These are phyloP conservation scores for Gentiana straminea DNA, from an alignment of 257 asterid species.

Conservation along the genomic window DNA sequence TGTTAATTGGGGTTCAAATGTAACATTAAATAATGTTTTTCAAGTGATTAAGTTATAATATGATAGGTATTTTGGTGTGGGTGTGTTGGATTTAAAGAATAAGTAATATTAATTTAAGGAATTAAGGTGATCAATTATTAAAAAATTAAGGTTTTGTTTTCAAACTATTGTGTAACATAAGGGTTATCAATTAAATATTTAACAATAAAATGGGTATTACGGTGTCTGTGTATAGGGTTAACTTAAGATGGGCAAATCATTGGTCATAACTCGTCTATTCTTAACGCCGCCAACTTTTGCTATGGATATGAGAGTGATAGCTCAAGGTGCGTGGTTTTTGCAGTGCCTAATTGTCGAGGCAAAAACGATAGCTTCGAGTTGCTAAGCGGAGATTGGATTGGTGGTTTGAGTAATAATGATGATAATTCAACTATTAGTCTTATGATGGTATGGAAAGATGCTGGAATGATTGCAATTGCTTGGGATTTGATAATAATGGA, in stretches of 20 bases:
- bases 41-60: too few relatives aligned
- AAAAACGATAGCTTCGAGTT: conserved; percentile 5
- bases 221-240: neutral
- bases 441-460: conserved; percentile 20
- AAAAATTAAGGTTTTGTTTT: too few relatives aligned
- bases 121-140: too few relatives aligned
- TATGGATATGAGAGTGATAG: conserved; percentile 11
- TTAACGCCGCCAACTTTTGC: conserved; percentile 3
- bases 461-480: conserved; percentile 17
- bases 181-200: too few relatives aligned
- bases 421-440: conserved; percentile 7
- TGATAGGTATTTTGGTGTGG: too few relatives aligned
- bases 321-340: conserved; percentile 14
- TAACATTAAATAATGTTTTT: too few relatives aligned
- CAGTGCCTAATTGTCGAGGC: conserved; percentile 13
- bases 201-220: too few relatives aligned
- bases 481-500: conserved; percentile 7
- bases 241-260: conserved; percentile 2
- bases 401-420: neutral
- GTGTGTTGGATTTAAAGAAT: too few relatives aligned
- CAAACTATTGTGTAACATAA: too few relatives aligned
- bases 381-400: conserved; percentile 4
- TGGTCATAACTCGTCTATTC: neutral
- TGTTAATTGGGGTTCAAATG: too few relatives aligned
- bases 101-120: too few relatives aligned